Conservation (phyloP, 1,284 basidiomycete species). For the Ceratobasidium sp. region DNA sequence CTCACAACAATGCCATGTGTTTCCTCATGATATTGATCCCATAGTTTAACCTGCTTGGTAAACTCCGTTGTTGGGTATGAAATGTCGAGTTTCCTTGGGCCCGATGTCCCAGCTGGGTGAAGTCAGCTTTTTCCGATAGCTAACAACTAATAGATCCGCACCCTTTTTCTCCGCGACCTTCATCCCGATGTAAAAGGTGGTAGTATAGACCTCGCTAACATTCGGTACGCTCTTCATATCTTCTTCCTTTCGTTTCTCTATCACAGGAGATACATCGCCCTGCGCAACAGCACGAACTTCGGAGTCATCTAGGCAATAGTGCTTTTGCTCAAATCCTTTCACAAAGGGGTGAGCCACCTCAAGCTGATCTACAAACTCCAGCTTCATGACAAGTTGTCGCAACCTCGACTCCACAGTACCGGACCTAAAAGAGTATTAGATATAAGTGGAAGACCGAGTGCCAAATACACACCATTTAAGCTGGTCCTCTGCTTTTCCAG, state of each 20-base stretch:
- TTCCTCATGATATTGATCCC: constrained; percentile 95
- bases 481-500: constrained; percentile 85
- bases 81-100: constrained; percentile 90
- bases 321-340: constrained; percentile 92
- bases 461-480: constrained; percentile 86
- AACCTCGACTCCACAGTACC: constrained; percentile 98
- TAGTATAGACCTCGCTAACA: constrained; percentile 86
- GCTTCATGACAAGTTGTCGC: constrained; percentile 96
- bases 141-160: constrained; percentile 61
- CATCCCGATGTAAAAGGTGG: constrained; percentile 97
- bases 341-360: constrained; percentile 95
- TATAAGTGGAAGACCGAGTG: constrained; percentile 5
- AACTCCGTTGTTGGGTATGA: constrained; percentile 98
- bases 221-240: constrained; percentile 85
- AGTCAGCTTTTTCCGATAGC: not conserved
- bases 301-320: constrained; percentile 86
- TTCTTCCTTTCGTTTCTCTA: constrained; percentile 81
- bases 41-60: constrained; percentile 93
- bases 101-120: constrained; percentile 70
- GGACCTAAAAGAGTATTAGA: constrained; percentile 66
- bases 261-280: constrained; percentile 83
- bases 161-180: constrained; percentile 92
- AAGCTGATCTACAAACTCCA: constrained; percentile 94
- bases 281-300: constrained; percentile 92
- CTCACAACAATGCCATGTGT: constrained; percentile 96